These are phyloP conservation scores for Fusarium sp. DNA, from an alignment of 2,329 filamentous ascomycete species.

Conservation along the genomic window DNA sequence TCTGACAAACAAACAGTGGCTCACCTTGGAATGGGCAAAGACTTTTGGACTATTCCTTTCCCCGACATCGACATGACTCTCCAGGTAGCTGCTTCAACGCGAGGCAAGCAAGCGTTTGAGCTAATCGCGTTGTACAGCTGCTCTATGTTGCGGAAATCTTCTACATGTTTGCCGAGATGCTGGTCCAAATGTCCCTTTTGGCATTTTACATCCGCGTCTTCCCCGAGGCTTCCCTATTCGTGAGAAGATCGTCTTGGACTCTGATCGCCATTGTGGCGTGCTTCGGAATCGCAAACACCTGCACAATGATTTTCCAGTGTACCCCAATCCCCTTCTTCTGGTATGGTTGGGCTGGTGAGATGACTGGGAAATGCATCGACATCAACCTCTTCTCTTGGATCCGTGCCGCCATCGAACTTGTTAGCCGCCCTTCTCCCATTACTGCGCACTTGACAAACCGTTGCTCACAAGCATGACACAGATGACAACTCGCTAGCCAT, in stretches of 20 bases:
- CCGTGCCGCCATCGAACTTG: slow-evolving; percentile 11
- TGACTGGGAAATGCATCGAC: slow-evolving; percentile 7
- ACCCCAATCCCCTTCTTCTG: slow-evolving; percentile 14
- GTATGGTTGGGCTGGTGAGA: slow-evolving; percentile 13
- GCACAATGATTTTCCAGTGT: slow-evolving; percentile 19
- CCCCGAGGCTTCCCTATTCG: background rate
- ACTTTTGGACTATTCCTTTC: slow-evolving; percentile 16
- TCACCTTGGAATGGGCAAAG: slow-evolving; percentile 8
- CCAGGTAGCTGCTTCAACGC: background rate
- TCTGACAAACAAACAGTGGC: background rate
- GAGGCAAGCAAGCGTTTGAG: too few relatives aligned
- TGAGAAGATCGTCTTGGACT: slow-evolving; percentile 4
- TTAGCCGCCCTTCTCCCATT: background rate
- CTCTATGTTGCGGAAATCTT: slow-evolving; percentile 22
- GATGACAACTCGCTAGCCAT: slow-evolving; percentile 17
- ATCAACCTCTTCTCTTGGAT: slow-evolving; percentile 27
- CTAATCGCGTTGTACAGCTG: background rate
- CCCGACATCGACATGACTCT: slow-evolving; percentile 10
- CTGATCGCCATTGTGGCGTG: slow-evolving; percentile 8
- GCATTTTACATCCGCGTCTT: slow-evolving; percentile 22
- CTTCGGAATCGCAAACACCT: slow-evolving; percentile 19
- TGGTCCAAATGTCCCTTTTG: slow-evolving; percentile 14
- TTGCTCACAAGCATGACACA: background rate
- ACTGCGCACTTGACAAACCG: background rate
- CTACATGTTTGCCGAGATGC: slow-evolving; percentile 22